These are phyloP conservation scores for Paraglomus brasilianum DNA, from an alignment of 192 early-diverging fungal species.

Conservation along the genomic window DNA sequence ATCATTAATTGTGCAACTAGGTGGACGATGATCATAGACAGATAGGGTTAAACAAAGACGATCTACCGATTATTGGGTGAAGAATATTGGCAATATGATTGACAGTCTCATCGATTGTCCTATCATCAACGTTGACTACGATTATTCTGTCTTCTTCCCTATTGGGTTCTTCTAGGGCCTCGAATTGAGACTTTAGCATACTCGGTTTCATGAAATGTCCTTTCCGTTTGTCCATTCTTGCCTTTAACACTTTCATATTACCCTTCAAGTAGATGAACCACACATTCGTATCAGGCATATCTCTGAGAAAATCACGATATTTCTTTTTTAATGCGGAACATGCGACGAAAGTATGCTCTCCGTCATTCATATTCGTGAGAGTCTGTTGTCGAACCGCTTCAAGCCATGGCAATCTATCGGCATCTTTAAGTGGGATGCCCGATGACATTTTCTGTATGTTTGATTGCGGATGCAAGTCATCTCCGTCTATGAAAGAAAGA, in stretches of 20 bases:
- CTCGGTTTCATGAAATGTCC: slow-evolving; percentile 25
- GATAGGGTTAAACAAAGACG: no score
- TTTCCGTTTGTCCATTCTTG: slow-evolving; percentile 10
- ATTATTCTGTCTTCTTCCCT: slow-evolving; percentile 17
- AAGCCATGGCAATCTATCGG: slow-evolving; percentile 25
- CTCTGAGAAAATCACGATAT: slow-evolving; percentile 28
- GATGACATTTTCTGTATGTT: slow-evolving; percentile 29
- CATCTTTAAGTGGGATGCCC: slow-evolving; percentile 18
- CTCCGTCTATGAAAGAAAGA: slow-evolving; percentile 23
- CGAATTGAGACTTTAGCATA: slow-evolving; percentile 19
- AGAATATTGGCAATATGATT: no score
- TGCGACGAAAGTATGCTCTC: neutral
- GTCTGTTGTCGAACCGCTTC: neutral
- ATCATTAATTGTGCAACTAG: no score
- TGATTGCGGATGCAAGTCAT: slow-evolving; percentile 24
- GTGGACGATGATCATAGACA: no score
- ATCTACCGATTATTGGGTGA: no score
- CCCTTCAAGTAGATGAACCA: slow-evolving; percentile 29
- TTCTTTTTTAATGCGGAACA: slow-evolving; percentile 30
- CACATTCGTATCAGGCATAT: neutral
- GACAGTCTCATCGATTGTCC: neutral
- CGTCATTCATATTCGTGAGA: neutral
- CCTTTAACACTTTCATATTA: slow-evolving; percentile 15
- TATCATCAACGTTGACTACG: neutral
- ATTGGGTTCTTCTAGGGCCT: slow-evolving; percentile 15